phyloP scores from a whole-genome alignment of 805 yeast species.

The Wickerhamomyces alni region DNA sequence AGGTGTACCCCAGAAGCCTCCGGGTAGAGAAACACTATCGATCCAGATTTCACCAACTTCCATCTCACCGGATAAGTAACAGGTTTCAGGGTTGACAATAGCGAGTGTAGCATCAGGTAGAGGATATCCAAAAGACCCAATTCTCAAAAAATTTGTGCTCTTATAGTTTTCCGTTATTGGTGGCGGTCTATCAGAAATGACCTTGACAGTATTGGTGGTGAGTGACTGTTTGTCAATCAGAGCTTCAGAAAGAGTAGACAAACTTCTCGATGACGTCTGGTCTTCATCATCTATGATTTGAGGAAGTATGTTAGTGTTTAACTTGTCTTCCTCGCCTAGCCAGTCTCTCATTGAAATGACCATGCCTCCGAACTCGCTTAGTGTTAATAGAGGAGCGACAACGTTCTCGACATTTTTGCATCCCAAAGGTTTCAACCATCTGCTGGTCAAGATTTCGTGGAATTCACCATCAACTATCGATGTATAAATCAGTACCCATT shows the following conservation, averaged over 20 bases:
- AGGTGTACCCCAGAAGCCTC: slow-evolving; percentile 76
- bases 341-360: slow-evolving; percentile 89
- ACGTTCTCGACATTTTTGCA: slow-evolving; percentile 69
- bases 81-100: slow-evolving; percentile 89
- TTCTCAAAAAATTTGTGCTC: slow-evolving; percentile 48
- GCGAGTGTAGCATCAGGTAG: slow-evolving; percentile 92
- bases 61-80: slow-evolving; percentile 61
- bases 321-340: slow-evolving; percentile 63
- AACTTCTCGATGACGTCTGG: slow-evolving; percentile 10
- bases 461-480: slow-evolving; percentile 90
- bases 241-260: slow-evolving; percentile 48
- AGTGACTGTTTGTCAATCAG: slow-evolving; percentile 68
- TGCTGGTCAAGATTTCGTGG: slow-evolving; percentile 76
- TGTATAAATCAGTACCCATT: slow-evolving; percentile 88
- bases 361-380: slow-evolving; percentile 95
- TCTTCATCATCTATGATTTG: slow-evolving; percentile 34
- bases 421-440: slow-evolving; percentile 90
- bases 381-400: slow-evolving; percentile 81
- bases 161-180: slow-evolving; percentile 37
- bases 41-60: slow-evolving; percentile 97
- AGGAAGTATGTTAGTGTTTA: slow-evolving; percentile 43
- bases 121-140: slow-evolving; percentile 93
- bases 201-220: slow-evolving; percentile 63
- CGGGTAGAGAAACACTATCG: slow-evolving; percentile 87
- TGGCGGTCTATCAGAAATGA: slow-evolving; percentile 54